phyloP scores from a whole-genome alignment of 352 stramenopile species.

The Phytophthora pisi region DNA sequence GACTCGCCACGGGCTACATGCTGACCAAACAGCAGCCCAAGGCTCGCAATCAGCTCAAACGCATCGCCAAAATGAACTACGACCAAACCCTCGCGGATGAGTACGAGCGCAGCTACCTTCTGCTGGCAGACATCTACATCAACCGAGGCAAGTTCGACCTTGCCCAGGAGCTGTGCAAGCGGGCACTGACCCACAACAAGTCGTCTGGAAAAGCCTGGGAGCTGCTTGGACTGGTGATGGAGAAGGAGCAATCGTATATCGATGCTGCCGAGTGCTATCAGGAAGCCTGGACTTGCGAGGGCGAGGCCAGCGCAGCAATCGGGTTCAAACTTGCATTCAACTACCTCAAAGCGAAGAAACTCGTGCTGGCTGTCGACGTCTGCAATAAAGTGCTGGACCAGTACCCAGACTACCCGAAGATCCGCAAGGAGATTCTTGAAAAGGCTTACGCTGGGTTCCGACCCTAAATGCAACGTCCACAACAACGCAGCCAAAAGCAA shows the following conservation, averaged over 20 bases:
- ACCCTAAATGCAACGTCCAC: slow-evolving; percentile 49
- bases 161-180: slow-evolving; percentile 93
- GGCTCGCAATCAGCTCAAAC: slow-evolving; percentile 94
- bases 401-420: slow-evolving; percentile 96
- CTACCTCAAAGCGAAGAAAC: slow-evolving; percentile 94
- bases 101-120: slow-evolving; percentile 93
- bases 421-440: slow-evolving; percentile 94
- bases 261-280: slow-evolving; percentile 94
- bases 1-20: slow-evolving; percentile 91
- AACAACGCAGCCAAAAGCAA: slow-evolving; percentile 14
- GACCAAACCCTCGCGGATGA: slow-evolving; percentile 89
- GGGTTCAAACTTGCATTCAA: slow-evolving; percentile 97
- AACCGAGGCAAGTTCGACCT: slow-evolving; percentile 92
- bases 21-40: slow-evolving; percentile 92
- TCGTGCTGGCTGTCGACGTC: slow-evolving; percentile 91
- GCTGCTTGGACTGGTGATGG: slow-evolving; percentile 93
- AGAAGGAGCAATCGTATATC: slow-evolving; percentile 94
- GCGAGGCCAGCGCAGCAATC: slow-evolving; percentile 86
- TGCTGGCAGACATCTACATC: slow-evolving; percentile 95
- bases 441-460: slow-evolving; percentile 91
- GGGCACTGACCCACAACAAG: slow-evolving; percentile 93
- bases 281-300: slow-evolving; percentile 84
- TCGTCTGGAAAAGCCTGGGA: slow-evolving; percentile 93
- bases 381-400: slow-evolving; percentile 93
- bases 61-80: slow-evolving; percentile 94